Conservation (phyloP, 768 basidiomycete species). For the Auriscalpium microsporum region DNA sequence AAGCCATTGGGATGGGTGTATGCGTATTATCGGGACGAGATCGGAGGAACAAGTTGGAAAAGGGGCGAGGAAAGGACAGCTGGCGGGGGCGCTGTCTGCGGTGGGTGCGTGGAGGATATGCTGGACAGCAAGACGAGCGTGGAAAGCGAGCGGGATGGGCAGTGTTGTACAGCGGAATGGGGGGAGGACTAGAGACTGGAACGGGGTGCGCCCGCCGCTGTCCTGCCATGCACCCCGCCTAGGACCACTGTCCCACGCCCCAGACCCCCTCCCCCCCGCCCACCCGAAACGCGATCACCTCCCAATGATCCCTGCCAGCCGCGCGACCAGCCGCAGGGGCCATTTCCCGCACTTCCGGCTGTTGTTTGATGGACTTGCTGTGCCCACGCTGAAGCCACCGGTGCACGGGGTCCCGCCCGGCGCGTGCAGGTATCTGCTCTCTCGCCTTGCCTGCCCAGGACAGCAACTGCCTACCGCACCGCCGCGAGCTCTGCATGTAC, state of each 20-base stretch:
- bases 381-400: no score
- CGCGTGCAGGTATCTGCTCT: background rate
- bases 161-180: background rate
- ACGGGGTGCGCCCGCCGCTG: background rate
- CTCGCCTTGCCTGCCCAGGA: background rate
- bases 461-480: background rate
- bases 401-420: background rate
- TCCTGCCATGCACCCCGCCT: background rate
- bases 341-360: no score
- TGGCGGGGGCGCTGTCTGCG: background rate
- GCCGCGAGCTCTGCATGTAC: conserved; percentile 1
- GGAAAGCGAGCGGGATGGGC: conserved; percentile 1
- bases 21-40: conserved; percentile 5
- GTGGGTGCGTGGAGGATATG: background rate
- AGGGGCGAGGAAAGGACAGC: conserved; percentile 13
- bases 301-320: no score
- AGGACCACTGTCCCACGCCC: background rate
- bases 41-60: conserved; percentile 1
- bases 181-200: background rate
- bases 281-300: background rate
- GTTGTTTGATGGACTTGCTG: no score
- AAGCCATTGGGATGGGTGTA: conserved; percentile 40
- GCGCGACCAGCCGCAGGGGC: no score
- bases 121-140: background rate
- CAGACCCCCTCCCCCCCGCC: background rate